Conservation (phyloP, 1,284 basidiomycete species). For the Cryptococcus hybrid region DNA sequence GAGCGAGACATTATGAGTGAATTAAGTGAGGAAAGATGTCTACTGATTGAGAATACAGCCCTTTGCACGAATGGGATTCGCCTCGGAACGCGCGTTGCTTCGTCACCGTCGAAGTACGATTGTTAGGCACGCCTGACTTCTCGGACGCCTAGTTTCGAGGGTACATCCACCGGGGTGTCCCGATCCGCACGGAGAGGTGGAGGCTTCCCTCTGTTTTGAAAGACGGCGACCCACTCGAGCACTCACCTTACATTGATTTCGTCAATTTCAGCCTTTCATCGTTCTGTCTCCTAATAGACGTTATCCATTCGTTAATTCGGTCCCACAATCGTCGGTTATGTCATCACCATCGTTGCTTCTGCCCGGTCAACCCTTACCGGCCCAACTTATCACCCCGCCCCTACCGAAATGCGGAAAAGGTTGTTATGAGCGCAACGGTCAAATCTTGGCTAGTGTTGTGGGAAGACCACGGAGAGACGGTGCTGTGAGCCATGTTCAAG, state of each 20-base stretch:
- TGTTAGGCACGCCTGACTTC: constrained; percentile 58
- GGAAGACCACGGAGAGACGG: constrained; percentile 65
- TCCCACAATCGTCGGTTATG: too few relatives aligned
- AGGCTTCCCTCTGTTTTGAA: too few relatives aligned
- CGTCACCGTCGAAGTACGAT: constrained; percentile 11
- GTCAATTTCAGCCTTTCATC: too few relatives aligned
- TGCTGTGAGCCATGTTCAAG: constrained; percentile 47
- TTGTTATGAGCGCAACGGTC: constrained; percentile 64
- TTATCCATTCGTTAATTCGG: too few relatives aligned
- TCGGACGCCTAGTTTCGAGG: constrained; percentile 35
- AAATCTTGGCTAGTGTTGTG: constrained; percentile 68
- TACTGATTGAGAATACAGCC: not conserved
- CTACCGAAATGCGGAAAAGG: constrained; percentile 64
- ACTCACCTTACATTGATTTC: too few relatives aligned
- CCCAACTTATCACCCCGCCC: constrained; percentile 14
- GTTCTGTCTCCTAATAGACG: too few relatives aligned
- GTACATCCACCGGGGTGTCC: too few relatives aligned
- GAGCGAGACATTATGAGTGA: constrained; percentile 48
- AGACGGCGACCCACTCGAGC: too few relatives aligned
- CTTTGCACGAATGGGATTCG: not conserved
- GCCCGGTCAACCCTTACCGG: too few relatives aligned
- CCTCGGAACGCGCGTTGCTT: not conserved
- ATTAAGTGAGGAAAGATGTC: not conserved
- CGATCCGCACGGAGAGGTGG: too few relatives aligned
- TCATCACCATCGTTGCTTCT: too few relatives aligned